Conservation (phyloP, 2,329 filamentous ascomycete species). For the Xylariaceae sp. region DNA sequence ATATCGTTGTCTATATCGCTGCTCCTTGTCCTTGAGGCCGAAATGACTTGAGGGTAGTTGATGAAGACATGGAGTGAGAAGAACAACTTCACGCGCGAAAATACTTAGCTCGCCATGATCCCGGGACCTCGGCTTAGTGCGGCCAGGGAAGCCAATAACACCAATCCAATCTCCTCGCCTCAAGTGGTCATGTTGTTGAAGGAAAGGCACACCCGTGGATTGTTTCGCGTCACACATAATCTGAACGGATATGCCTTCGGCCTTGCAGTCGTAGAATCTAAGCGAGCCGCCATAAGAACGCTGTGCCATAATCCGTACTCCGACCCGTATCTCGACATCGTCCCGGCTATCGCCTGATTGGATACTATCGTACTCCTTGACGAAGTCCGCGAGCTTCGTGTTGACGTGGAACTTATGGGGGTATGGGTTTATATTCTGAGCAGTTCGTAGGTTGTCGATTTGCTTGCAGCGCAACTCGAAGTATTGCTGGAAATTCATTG, state of each 20-base stretch:
- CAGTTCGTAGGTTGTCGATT: constrained; percentile 76
- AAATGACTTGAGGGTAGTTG: constrained; percentile 89
- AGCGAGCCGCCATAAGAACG: constrained; percentile 83
- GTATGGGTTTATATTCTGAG: constrained; percentile 70
- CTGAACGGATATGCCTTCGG: constrained; percentile 74
- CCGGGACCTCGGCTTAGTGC: constrained; percentile 89
- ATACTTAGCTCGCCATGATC: constrained; percentile 92
- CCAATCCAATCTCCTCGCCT: constrained; percentile 93
- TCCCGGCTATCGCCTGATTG: constrained; percentile 86
- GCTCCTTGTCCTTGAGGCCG: constrained; percentile 94
- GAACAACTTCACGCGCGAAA: constrained; percentile 83
- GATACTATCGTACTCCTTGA: constrained; percentile 77
- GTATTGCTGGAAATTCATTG: constrained; percentile 59
- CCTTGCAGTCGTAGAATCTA: constrained; percentile 81
- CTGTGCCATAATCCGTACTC: constrained; percentile 88
- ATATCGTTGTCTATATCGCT: constrained; percentile 90
- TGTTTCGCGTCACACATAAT: constrained; percentile 91
- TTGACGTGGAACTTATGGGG: constrained; percentile 92
- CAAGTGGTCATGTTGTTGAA: constrained; percentile 86
- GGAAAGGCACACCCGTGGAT: constrained; percentile 74
- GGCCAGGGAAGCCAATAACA: constrained; percentile 80
- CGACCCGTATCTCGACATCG: constrained; percentile 77
- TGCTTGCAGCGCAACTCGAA: constrained; percentile 92
- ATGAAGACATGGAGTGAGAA: constrained; percentile 90
- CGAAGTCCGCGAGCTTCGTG: constrained; percentile 81